A percentile compares a stretch with the other conserved stretches of the same genome.
These are phyloP conservation scores for Medicago ruthenica DNA, from an alignment of 306 rosid species.

Conservation along the genomic window DNA sequence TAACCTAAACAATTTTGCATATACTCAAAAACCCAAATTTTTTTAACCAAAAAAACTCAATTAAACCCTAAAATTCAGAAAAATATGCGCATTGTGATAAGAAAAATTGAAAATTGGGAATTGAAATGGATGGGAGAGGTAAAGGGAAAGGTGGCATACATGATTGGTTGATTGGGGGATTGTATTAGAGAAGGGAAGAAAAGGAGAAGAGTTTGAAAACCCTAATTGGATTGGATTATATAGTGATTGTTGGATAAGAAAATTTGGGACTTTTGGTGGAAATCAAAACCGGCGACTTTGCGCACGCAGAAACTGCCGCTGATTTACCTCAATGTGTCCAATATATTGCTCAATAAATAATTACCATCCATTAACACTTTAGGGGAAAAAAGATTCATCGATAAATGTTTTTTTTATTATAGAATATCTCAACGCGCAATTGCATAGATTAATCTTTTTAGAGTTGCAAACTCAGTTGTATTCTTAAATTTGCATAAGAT, in stretches of 20 bases:
- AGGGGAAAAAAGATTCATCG: no score
- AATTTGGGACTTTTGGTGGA: background rate
- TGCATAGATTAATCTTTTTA: no score
- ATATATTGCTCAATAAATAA: background rate
- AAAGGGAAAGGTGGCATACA: conserved; percentile 22
- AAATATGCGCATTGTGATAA: background rate
- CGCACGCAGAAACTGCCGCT: conserved; percentile 48
- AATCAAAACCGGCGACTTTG: conserved; percentile 44
- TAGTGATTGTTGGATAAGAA: background rate
- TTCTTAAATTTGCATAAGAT: no score
- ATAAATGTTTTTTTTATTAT: no score
- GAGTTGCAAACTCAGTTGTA: no score
- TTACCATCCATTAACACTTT: no score
- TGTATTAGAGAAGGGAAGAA: conserved; percentile 10
- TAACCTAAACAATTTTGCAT: background rate
- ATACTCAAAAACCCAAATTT: background rate
- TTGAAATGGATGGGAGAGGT: conserved; percentile 12
- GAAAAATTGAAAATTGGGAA: conserved; percentile 8
- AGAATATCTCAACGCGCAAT: no score
- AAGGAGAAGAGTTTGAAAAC: conserved; percentile 39
- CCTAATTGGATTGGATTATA: conserved; percentile 29
- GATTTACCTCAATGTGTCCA: conserved; percentile 25
- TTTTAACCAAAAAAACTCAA: conserved; percentile 23
- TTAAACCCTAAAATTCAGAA: conserved; percentile 32
- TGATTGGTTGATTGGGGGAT: conserved; percentile 25